These are phyloP conservation scores for Dendrobium chrysotoxum DNA, from an alignment of 106 monocot genomes.

Conservation along the genomic window DNA sequence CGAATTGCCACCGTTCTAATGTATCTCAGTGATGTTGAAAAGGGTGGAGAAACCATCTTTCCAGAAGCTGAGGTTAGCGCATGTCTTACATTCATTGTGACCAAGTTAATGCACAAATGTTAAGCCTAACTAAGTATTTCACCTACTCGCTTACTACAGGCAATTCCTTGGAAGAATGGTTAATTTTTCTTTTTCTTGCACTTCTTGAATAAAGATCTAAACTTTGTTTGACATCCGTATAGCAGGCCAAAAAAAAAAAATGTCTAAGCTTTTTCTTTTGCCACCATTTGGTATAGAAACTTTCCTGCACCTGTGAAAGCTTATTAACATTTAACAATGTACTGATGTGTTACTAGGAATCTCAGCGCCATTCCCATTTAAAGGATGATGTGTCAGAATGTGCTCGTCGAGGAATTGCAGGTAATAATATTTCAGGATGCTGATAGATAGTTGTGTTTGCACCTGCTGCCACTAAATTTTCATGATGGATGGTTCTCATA, in stretches of 20 bases:
- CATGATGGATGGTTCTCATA: not conserved
- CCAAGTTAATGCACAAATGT: not conserved
- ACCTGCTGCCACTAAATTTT: not conserved
- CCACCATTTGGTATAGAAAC: not conserved
- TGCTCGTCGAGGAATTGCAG: constrained; percentile 71
- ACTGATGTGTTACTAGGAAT: not conserved
- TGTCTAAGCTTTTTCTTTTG: not conserved
- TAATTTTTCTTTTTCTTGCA: not conserved
- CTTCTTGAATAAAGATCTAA: too few species aligned
- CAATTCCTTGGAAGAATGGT: too few species aligned
- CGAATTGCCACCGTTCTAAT: constrained; percentile 90
- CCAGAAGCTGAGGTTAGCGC: constrained; percentile 64
- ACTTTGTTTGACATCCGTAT: too few species aligned
- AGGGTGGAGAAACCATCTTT: constrained; percentile 98
- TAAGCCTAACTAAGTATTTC: not conserved
- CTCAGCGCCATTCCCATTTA: constrained; percentile 8
- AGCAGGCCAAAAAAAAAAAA: too few species aligned
- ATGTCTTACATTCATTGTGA: not conserved
- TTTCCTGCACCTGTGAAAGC: not conserved
- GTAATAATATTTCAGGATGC: constrained; percentile 14
- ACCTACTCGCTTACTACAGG: too few species aligned
- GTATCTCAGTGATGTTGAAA: constrained; percentile 78
- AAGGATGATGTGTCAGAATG: constrained; percentile 76
- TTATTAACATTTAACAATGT: not conserved
- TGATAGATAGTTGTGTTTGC: not conserved